phyloP scores from a whole-genome alignment of 2,329 filamentous ascomycete genomes.

The Malbranchea cinnamomea region DNA sequence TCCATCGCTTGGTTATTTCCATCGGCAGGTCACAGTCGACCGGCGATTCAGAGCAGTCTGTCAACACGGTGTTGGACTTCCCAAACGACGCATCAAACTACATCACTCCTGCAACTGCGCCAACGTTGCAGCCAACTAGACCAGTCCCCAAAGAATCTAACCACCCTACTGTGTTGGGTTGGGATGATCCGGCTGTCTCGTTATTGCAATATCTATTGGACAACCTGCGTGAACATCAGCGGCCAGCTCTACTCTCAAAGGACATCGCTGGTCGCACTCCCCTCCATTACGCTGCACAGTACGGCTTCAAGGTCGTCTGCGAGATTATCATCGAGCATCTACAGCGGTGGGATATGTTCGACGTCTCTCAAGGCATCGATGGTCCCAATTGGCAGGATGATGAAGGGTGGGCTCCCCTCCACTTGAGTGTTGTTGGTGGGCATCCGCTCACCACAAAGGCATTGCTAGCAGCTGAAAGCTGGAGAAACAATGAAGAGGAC shows the following conservation, averaged over 20 bases:
- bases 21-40: conserved; percentile 62
- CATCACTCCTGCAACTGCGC: conserved; percentile 62
- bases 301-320: conserved; percentile 83
- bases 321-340: conserved; percentile 76
- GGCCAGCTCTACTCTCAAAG: conserved; percentile 40
- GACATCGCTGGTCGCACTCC: conserved; percentile 12
- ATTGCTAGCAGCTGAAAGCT: conserved; percentile 66
- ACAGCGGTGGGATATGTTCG: conserved; percentile 77
- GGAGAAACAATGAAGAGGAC: conserved; percentile 48
- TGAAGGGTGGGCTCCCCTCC: conserved; percentile 79
- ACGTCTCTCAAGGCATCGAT: conserved; percentile 74
- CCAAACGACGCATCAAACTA: conserved; percentile 50
- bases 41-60: conserved; percentile 37
- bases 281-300: conserved; percentile 51
- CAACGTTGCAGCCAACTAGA: conserved; percentile 45
- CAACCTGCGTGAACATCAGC: conserved; percentile 51
- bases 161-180: conserved; percentile 42
- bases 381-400: conserved; percentile 78
- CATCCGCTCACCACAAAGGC: conserved; percentile 74
- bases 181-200: conserved; percentile 62
- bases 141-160: conserved; percentile 53
- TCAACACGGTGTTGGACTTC: conserved; percentile 35
- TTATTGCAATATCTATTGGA: conserved; percentile 51
- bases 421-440: conserved; percentile 82
- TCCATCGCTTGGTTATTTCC: conserved; percentile 83